phyloP scores from a whole-genome alignment of 2,329 filamentous ascomycete species.

The Alternaria gansuensis region DNA sequence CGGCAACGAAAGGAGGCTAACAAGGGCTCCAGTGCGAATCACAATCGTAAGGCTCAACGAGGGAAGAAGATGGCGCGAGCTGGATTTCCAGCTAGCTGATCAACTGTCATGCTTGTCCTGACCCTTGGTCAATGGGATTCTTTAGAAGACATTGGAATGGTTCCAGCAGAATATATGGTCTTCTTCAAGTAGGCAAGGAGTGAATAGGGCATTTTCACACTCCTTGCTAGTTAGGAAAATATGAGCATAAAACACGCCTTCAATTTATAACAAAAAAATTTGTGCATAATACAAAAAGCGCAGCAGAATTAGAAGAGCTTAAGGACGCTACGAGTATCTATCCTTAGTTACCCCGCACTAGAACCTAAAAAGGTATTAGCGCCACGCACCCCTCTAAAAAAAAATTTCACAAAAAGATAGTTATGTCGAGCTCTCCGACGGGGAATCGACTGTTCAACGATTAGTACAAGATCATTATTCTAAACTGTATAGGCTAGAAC shows the following conservation, averaged over 20 bases:
- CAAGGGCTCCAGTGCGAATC: slow-evolving; percentile 84
- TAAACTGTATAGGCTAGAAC: not conserved
- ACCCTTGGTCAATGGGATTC: not conserved
- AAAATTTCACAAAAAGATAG: not conserved
- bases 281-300: not conserved
- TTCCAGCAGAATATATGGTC: not conserved
- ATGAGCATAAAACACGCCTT: not conserved
- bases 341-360: not conserved
- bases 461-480: not conserved
- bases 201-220: too few relatives aligned
- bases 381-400: not conserved
- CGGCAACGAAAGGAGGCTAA: slow-evolving; percentile 81
- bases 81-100: slow-evolving; percentile 55
- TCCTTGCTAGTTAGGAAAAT: not conserved
- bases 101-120: not conserved
- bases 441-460: slow-evolving; percentile 9
- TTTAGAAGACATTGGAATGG: too few relatives aligned
- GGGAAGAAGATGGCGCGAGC: slow-evolving; percentile 69
- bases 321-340: not conserved
- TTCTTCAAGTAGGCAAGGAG: not conserved
- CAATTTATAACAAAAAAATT: too few relatives aligned
- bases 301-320: not conserved
- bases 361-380: not conserved
- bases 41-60: slow-evolving; percentile 78
- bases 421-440: slow-evolving; percentile 8